A percentile compares a stretch with the other conserved stretches of the same genome.
phyloP scores from a whole-genome alignment of 1,284 basidiomycete species.

The Inonotus obliquus region DNA sequence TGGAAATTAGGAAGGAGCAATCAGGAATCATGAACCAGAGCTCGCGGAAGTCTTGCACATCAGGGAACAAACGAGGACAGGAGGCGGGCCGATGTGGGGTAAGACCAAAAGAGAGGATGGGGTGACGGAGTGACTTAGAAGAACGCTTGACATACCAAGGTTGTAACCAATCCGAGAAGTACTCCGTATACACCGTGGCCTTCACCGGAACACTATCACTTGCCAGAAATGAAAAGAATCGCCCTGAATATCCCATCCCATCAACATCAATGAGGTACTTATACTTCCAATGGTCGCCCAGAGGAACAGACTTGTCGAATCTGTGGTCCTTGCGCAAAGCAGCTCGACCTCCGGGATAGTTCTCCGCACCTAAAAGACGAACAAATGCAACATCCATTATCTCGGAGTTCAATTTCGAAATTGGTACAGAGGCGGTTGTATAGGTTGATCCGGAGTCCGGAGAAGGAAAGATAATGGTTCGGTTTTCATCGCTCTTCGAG shows the following conservation, averaged over 20 bases:
- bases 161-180: conserved; percentile 80
- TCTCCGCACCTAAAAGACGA: conserved; percentile 60
- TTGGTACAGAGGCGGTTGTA: conserved; percentile 57
- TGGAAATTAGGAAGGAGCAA: background rate
- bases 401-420: conserved; percentile 65
- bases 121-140: background rate
- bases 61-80: background rate
- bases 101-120: background rate
- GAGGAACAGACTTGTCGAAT: conserved; percentile 71
- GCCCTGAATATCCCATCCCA: conserved; percentile 91
- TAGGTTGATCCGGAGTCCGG: conserved; percentile 52
- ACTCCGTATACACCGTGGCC: conserved; percentile 86
- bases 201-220: conserved; percentile 88
- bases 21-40: background rate
- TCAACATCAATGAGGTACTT: conserved; percentile 91
- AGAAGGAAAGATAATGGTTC: conserved; percentile 74
- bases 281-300: conserved; percentile 87
- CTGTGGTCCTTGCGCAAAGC: conserved; percentile 67
- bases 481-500: conserved; percentile 48
- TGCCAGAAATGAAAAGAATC: conserved; percentile 83
- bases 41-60: background rate
- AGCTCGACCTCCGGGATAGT: conserved; percentile 78
- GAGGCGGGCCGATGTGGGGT: background rate
- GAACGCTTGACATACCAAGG: conserved; percentile 56
- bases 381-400: conserved; percentile 90